Conservation (phyloP, 2,329 filamentous ascomycete genomes). For the Xylariales sp. region DNA sequence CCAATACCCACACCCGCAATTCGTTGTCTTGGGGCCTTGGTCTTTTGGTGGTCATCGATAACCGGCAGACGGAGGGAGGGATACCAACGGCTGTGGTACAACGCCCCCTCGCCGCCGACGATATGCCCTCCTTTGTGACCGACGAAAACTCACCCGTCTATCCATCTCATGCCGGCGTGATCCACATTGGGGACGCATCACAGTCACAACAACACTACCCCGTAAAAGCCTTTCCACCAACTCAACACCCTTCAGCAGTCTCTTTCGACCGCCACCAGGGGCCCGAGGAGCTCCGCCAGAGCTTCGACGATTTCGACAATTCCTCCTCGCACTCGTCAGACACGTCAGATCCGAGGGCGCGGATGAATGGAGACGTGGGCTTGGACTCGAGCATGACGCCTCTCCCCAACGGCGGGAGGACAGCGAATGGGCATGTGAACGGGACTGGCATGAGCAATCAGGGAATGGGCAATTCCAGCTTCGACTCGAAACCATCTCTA, state of each 20-base stretch:
- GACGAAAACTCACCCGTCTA: constrained; percentile 31
- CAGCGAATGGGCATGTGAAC: constrained; percentile 2
- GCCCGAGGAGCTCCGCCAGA: constrained; percentile 30
- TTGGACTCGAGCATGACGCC: constrained; percentile 54
- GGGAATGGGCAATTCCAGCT: not conserved
- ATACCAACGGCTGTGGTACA: too few species aligned
- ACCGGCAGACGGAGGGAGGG: too few species aligned
- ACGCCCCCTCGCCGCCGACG: too few species aligned
- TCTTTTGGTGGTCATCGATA: too few species aligned
- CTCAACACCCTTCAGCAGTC: not conserved
- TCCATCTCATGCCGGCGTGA: constrained; percentile 21
- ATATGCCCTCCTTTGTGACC: constrained; percentile 53
- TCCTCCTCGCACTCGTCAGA: constrained; percentile 50
- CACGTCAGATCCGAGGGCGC: constrained; percentile 40
- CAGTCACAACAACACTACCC: constrained; percentile 3
- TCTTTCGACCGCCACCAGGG: constrained; percentile 16
- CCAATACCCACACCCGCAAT: too few species aligned
- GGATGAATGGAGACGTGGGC: constrained; percentile 36
- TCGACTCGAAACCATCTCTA: not conserved
- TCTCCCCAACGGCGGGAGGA: constrained; percentile 46
- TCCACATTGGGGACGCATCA: constrained; percentile 25
- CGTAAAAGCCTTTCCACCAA: constrained; percentile 1
- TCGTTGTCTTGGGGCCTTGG: too few species aligned
- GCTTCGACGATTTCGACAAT: constrained; percentile 51
- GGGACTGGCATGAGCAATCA: not conserved